These are phyloP conservation scores for Globisporangium rhizosaccharum DNA, from an alignment of 352 stramenopile genomes.

Conservation along the genomic window DNA sequence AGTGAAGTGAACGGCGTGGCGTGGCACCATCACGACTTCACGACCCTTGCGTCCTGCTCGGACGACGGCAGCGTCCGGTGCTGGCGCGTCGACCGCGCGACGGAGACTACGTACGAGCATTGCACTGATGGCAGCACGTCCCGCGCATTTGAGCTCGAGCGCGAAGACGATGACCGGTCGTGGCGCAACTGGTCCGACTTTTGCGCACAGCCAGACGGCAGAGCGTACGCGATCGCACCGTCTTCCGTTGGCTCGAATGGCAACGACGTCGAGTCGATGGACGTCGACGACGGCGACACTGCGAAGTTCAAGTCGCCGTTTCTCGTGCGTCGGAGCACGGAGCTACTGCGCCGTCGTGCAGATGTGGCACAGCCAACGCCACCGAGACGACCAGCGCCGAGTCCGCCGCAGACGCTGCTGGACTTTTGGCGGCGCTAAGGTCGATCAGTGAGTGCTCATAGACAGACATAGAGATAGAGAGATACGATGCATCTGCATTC, in stretches of 20 bases:
- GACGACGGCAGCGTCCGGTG: conserved; percentile 59
- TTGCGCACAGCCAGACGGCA: conserved; percentile 10
- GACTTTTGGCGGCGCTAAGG: conserved; percentile 31
- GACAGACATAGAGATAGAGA: background rate
- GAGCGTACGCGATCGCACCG: conserved; percentile 7
- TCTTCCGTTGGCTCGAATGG: conserved; percentile 1
- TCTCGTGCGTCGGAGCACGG: conserved; percentile 10
- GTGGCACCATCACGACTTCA: conserved; percentile 48
- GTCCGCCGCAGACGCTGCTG: conserved; percentile 27
- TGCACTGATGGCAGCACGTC: background rate
- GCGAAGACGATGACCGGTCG: conserved; percentile 1
- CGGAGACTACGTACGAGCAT: background rate
- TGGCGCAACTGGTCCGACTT: conserved; percentile 19
- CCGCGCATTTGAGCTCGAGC: background rate
- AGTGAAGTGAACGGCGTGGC: conserved; percentile 66
- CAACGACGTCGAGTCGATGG: conserved; percentile 6
- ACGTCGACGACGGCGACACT: conserved; percentile 3
- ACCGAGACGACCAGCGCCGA: background rate
- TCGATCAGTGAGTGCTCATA: background rate
- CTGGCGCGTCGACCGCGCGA: conserved; percentile 20
- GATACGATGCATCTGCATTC: too few species aligned
- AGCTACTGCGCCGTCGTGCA: conserved; percentile 13
- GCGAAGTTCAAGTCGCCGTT: conserved; percentile 18
- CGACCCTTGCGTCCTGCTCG: conserved; percentile 44
- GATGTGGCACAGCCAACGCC: conserved; percentile 14